A percentile compares a stretch with the other conserved stretches of the same genome.
These are phyloP conservation scores for Andrographis paniculata DNA, from an alignment of 305 asterid genomes.

Conservation along the genomic window DNA sequence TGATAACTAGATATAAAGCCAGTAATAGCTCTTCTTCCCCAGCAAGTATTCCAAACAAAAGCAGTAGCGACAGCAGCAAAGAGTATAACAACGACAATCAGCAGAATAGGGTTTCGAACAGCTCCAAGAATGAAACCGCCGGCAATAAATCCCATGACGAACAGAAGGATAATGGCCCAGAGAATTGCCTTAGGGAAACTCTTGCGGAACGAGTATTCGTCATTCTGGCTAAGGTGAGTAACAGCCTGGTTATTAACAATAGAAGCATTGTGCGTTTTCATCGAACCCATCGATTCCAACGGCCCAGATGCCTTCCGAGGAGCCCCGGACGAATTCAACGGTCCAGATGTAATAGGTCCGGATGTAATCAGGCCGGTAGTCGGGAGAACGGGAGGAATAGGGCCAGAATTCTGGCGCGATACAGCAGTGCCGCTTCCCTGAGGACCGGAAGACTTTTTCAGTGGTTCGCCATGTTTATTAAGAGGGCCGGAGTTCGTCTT, in stretches of 20 bases:
- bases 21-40: slow-evolving; percentile 67
- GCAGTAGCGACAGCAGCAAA: slow-evolving; percentile 47
- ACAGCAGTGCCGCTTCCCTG: slow-evolving; percentile 47
- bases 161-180: slow-evolving; percentile 67
- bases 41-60: slow-evolving; percentile 68
- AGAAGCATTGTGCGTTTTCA: slow-evolving; percentile 46
- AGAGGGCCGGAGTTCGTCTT: slow-evolving; percentile 73
- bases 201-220: slow-evolving; percentile 54
- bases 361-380: slow-evolving; percentile 71
- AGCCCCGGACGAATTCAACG: slow-evolving; percentile 61
- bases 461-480: slow-evolving; percentile 71
- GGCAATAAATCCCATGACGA: slow-evolving; percentile 80
- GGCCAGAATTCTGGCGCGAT: slow-evolving; percentile 72
- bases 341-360: slow-evolving; percentile 75
- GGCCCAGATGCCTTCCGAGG: slow-evolving; percentile 69
- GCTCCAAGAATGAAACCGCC: slow-evolving; percentile 75
- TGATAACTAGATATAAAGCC: slow-evolving; percentile 57
- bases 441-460: slow-evolving; percentile 69
- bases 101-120: slow-evolving; percentile 62
- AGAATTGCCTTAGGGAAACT: slow-evolving; percentile 65
- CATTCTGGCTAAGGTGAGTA: slow-evolving; percentile 51
- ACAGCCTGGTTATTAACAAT: slow-evolving; percentile 56
- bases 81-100: slow-evolving; percentile 47
- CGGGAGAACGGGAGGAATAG: slow-evolving; percentile 63
- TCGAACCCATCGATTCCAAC: slow-evolving; percentile 50